A percentile compares a stretch with the other conserved stretches of the same genome.
phyloP scores from a whole-genome alignment of 495 filamentous ascomycete genomes.

The Amniculicola lignicola region DNA sequence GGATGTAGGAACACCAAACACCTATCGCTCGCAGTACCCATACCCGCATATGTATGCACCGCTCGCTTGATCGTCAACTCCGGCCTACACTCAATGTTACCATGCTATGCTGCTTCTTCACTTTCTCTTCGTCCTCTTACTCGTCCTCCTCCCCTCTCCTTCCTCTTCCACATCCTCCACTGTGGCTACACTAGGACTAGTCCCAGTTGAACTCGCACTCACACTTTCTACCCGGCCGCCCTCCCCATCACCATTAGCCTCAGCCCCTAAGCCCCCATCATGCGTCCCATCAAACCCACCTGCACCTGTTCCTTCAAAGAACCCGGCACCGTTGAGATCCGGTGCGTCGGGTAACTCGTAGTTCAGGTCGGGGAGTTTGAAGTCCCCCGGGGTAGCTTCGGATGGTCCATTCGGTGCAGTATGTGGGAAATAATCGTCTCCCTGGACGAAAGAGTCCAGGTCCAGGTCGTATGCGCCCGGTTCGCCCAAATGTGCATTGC shows the following conservation, averaged over 20 bases:
- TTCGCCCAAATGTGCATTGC: constrained; percentile 39
- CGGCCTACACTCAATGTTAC: too few species aligned
- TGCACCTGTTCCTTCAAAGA: neutral
- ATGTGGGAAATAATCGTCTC: constrained; percentile 29
- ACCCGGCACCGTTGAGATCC: neutral
- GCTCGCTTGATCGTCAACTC: too few species aligned
- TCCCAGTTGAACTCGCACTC: constrained; percentile 33
- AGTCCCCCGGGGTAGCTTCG: neutral
- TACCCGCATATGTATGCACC: too few species aligned
- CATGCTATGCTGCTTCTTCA: too few species aligned
- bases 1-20: too few species aligned
- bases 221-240: constrained; percentile 38
- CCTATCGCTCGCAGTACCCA: too few species aligned
- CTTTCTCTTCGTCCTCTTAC: constrained; percentile 17
- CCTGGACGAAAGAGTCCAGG: constrained; percentile 36
- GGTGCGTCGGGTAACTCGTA: constrained; percentile 12
- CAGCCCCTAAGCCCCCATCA: too few species aligned
- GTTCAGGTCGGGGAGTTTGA: constrained; percentile 18
- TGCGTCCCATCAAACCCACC: neutral
- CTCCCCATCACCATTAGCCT: neutral
- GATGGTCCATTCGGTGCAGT: neutral
- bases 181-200: constrained; percentile 36
- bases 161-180: constrained; percentile 31
- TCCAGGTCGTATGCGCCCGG: constrained; percentile 39
- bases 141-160: constrained; percentile 18